Conservation (phyloP, 1,284 basidiomycete species). For the Neotropicomus parvogracilis region DNA sequence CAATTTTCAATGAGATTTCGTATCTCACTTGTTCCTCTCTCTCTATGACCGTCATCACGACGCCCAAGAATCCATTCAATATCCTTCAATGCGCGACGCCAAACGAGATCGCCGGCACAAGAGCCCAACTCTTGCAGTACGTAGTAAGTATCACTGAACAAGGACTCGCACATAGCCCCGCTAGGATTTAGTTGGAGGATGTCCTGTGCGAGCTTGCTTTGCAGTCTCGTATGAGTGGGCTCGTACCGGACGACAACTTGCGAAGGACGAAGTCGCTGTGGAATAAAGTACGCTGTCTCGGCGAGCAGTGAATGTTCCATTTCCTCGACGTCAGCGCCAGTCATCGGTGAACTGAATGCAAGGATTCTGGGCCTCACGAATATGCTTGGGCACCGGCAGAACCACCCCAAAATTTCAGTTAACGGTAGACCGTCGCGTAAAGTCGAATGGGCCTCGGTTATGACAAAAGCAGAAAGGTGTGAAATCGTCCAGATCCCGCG, state of each 20-base stretch:
- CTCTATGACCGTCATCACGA: constrained; percentile 33
- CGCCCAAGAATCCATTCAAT: constrained; percentile 23
- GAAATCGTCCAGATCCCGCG: constrained; percentile 35
- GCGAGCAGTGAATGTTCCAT: constrained; percentile 41
- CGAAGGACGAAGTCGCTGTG: constrained; percentile 34
- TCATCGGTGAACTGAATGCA: constrained; percentile 36
- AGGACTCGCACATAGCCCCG: constrained; percentile 36
- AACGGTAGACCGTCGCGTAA: constrained; percentile 32
- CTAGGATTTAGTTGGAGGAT: constrained; percentile 39
- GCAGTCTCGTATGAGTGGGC: constrained; percentile 23
- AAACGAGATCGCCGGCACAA: constrained; percentile 63
- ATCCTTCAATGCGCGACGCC: constrained; percentile 51
- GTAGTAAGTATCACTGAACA: constrained; percentile 45
- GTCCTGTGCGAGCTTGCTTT: constrained; percentile 35
- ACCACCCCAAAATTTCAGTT: constrained; percentile 43
- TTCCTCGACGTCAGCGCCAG: constrained; percentile 33
- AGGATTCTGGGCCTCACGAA: constrained; percentile 43
- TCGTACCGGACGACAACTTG: constrained; percentile 39
- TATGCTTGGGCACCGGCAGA: constrained; percentile 38
- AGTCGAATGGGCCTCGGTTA: constrained; percentile 36
- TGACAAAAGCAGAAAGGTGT: constrained; percentile 43
- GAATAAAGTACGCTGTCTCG: constrained; percentile 32
- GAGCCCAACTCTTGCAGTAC: constrained; percentile 52
- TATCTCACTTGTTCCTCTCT: constrained; percentile 31
- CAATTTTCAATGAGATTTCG: constrained; percentile 50